Conservation (phyloP, 306 rosid genomes). For the Betula pendula region DNA sequence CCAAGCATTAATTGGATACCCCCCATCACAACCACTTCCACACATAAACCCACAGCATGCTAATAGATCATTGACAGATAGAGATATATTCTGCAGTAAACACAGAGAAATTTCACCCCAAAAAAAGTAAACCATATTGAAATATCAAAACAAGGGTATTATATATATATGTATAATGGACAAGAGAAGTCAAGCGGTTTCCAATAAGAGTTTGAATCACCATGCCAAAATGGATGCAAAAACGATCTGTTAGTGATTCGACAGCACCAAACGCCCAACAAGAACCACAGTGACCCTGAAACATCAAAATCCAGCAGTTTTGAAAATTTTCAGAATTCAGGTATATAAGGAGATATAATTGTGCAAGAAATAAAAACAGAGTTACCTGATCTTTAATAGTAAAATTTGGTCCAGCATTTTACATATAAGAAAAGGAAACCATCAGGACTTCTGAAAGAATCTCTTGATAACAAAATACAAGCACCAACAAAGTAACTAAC, state of each 20-base stretch:
- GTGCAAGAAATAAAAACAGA: not conserved
- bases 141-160: not conserved
- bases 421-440: conserved; percentile 31
- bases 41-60: conserved; percentile 96
- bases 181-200: conserved; percentile 19
- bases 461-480: not conserved
- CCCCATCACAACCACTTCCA: conserved; percentile 91
- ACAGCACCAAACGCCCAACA: conserved; percentile 99
- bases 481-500: conserved; percentile 33
- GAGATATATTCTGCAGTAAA: conserved; percentile 71
- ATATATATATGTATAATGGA: not conserved
- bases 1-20: conserved; percentile 81
- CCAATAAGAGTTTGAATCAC: conserved; percentile 36
- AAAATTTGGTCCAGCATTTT: conserved; percentile 45
- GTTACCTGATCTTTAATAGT: conserved; percentile 77
- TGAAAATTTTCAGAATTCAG: conserved; percentile 21
- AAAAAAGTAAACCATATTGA: not conserved
- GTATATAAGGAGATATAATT: not conserved
- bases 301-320: conserved; percentile 21
- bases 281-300: conserved; percentile 98
- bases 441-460: conserved; percentile 38
- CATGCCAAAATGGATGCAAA: conserved; percentile 70
- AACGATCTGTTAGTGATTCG: conserved; percentile 87
- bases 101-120: conserved; percentile 14
- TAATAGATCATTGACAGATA: conserved; percentile 83